Conservation (phyloP, 108 stramenopile species). For the Skeletonema potamos region DNA sequence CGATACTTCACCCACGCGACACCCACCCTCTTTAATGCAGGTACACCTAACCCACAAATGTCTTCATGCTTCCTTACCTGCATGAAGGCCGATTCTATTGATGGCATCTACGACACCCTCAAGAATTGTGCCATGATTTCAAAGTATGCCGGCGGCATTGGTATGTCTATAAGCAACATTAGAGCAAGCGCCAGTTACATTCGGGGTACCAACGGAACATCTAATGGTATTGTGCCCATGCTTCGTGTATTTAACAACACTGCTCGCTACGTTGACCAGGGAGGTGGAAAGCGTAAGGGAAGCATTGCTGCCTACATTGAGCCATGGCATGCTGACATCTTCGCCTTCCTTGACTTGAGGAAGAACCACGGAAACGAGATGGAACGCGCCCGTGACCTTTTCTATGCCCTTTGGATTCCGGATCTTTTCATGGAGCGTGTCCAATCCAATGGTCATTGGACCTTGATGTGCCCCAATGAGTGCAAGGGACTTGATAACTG, state of each 20-base stretch:
- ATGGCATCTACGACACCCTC: conserved; percentile 99
- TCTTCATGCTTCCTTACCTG: conserved; percentile 94
- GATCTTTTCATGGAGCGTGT: conserved; percentile 99
- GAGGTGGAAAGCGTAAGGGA: conserved; percentile 99
- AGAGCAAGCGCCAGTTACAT: conserved; percentile 94
- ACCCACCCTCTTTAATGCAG: conserved; percentile 98
- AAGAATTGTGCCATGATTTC: conserved; percentile 98
- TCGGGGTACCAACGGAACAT: conserved; percentile 96
- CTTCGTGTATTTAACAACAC: conserved; percentile 99
- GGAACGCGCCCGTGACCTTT: conserved; percentile 95
- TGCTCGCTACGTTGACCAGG: conserved; percentile 98
- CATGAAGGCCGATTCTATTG: conserved; percentile 98
- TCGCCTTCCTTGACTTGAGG: conserved; percentile 93
- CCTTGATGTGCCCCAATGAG: conserved; percentile 95
- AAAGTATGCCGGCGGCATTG: conserved; percentile 99
- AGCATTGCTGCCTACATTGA: conserved; percentile 98
- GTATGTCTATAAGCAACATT: conserved; percentile 93
- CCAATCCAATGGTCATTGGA: conserved; percentile 91
- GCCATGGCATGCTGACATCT: conserved; percentile 99
- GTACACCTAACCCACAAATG: conserved; percentile 97
- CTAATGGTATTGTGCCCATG: conserved; percentile 99
- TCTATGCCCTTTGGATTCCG: conserved; percentile 99
- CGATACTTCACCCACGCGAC: conserved; percentile 99
- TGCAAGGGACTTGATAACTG: conserved; percentile 91
- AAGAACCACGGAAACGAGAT: conserved; percentile 99